Conservation (phyloP, 148 eudicot species). For the Euryodendron excelsum region DNA sequence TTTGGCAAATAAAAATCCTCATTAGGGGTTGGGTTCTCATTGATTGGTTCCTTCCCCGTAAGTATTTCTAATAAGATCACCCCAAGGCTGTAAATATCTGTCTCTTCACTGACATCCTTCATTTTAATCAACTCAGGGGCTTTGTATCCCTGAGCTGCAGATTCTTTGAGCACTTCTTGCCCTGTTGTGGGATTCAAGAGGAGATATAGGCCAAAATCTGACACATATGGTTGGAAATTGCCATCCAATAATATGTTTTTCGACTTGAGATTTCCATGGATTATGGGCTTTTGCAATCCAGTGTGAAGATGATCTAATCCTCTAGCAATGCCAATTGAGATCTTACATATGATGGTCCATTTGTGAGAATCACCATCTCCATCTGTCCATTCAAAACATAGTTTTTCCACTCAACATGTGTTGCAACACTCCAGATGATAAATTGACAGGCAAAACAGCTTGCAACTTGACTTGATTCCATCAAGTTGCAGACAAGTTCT, state of each 20-base stretch:
- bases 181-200: slow-evolving; percentile 70
- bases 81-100: slow-evolving; percentile 84
- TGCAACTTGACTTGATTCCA: too few relatives aligned
- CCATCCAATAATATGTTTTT: slow-evolving; percentile 61
- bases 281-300: slow-evolving; percentile 53
- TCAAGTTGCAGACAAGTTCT: too few relatives aligned
- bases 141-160: slow-evolving; percentile 74
- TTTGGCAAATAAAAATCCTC: slow-evolving; percentile 44
- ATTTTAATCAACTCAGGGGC: slow-evolving; percentile 89
- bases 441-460: not conserved
- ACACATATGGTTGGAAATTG: slow-evolving; percentile 49
- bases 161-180: slow-evolving; percentile 81
- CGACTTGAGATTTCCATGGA: slow-evolving; percentile 90
- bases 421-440: not conserved
- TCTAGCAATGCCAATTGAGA: slow-evolving; percentile 63
- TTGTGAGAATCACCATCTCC: slow-evolving; percentile 51
- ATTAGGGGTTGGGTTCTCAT: slow-evolving; percentile 28
- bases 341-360: slow-evolving; percentile 63
- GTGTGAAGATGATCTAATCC: slow-evolving; percentile 76
- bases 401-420: not conserved
- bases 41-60: slow-evolving; percentile 40
- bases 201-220: slow-evolving; percentile 67
- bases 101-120: slow-evolving; percentile 62
- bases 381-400: slow-evolving; percentile 46
- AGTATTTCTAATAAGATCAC: slow-evolving; percentile 72